A percentile compares a stretch with the other conserved stretches of the same genome.
These are phyloP conservation scores for Lentinus brumalis DNA, from an alignment of 768 basidiomycete species.

Conservation along the genomic window DNA sequence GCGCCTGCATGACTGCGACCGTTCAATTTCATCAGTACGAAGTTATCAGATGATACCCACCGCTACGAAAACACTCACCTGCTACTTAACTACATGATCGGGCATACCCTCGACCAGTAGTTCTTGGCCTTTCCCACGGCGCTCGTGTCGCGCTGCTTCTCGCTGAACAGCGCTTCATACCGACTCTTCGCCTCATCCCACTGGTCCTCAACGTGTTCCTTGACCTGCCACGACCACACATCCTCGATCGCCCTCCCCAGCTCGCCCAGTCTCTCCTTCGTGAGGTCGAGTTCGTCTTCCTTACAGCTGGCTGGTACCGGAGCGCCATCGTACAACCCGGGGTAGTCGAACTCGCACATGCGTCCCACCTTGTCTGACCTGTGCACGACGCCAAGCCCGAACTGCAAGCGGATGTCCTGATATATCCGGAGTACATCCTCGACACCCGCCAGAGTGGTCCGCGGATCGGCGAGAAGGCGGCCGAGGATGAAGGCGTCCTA, in stretches of 20 bases:
- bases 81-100: no score
- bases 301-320: not conserved
- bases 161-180: slow-evolving; percentile 1
- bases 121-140: no score
- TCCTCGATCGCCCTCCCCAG: slow-evolving; percentile 10
- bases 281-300: not conserved
- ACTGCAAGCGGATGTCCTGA: slow-evolving; percentile 24
- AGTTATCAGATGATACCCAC: no score
- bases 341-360: slow-evolving; percentile 25
- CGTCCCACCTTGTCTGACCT: slow-evolving; percentile 17
- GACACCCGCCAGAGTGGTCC: slow-evolving; percentile 16
- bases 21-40: no score
- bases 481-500: slow-evolving; percentile 31
- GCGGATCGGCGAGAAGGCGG: slow-evolving; percentile 21
- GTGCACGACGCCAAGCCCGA: slow-evolving; percentile 16
- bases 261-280: slow-evolving; percentile 7
- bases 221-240: slow-evolving; percentile 22
- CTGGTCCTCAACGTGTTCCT: slow-evolving; percentile 7
- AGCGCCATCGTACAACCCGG: slow-evolving; percentile 15
- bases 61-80: no score
- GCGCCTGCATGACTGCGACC: no score
- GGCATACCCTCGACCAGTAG: no score
- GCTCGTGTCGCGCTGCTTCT: no score
- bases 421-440: slow-evolving; percentile 22
- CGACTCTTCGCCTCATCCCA: slow-evolving; percentile 18